A percentile compares a stretch with the other conserved stretches of the same genome.
phyloP scores from a whole-genome alignment of 495 filamentous ascomycete genomes.

The Oleoguttula mirabilis region DNA sequence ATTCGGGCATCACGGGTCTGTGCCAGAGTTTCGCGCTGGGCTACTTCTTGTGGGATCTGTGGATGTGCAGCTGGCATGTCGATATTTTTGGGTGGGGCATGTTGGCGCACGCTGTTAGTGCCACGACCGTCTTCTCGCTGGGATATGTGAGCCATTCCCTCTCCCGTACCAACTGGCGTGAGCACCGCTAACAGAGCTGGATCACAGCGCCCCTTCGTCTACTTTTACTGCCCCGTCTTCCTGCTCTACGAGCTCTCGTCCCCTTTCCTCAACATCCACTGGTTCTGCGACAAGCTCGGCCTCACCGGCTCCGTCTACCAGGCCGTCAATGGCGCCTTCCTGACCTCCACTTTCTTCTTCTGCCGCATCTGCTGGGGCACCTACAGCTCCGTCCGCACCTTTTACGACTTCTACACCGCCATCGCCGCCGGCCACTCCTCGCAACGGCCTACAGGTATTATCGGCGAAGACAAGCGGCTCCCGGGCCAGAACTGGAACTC shows the following conservation, averaged over 20 bases:
- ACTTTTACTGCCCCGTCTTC: conserved; percentile 83
- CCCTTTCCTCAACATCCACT: conserved; percentile 93
- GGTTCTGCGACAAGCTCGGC: conserved; percentile 96
- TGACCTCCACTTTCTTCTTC: conserved; percentile 65
- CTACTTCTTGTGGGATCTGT: conserved; percentile 94
- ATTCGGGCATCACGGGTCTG: conserved; percentile 70
- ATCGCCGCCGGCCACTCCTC: conserved; percentile 10
- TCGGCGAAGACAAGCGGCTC: background rate
- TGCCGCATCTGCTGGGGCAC: conserved; percentile 89
- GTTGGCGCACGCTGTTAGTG: conserved; percentile 78
- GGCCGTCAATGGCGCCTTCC: conserved; percentile 73
- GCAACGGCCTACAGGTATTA: background rate
- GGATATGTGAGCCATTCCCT: conserved; percentile 65
- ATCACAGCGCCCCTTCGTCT: conserved; percentile 73
- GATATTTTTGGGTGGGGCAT: conserved; percentile 79
- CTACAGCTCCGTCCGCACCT: conserved; percentile 64
- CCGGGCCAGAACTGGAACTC: background rate
- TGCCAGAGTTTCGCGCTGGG: conserved; percentile 75
- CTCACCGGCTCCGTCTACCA: conserved; percentile 76
- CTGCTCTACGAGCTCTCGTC: conserved; percentile 96
- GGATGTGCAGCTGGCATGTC: conserved; percentile 57
- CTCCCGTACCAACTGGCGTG: background rate
- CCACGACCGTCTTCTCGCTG: conserved; percentile 73
- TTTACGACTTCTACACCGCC: conserved; percentile 65
- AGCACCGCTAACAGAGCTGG: too few species aligned